Conservation (phyloP, 2,329 filamentous ascomycete genomes). For the Aaosphaeria arxii region DNA sequence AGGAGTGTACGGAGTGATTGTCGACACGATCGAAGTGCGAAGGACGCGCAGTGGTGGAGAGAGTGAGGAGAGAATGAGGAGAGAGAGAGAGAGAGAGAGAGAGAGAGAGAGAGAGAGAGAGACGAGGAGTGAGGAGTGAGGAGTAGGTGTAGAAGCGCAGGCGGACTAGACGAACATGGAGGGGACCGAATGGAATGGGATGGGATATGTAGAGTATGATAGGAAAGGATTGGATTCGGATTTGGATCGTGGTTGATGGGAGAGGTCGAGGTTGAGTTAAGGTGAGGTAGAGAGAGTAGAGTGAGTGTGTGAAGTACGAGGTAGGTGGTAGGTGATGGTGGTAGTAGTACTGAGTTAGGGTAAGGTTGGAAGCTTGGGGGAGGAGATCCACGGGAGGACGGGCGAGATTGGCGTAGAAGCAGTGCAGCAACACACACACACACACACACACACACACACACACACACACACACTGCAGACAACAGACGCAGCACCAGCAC, state of each 20-base stretch:
- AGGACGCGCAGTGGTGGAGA: background rate
- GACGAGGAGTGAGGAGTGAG: too few relatives aligned
- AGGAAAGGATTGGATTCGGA: background rate
- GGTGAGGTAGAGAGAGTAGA: constrained; percentile 8
- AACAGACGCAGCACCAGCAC: background rate
- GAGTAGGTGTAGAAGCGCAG: too few relatives aligned
- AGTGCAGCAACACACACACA: too few relatives aligned
- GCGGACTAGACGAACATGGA: constrained; percentile 27
- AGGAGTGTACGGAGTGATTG: background rate
- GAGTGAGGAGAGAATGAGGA: constrained; percentile 16
- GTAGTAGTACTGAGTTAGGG: constrained; percentile 11
- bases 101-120: constrained; percentile 11
- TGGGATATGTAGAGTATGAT: constrained; percentile 2
- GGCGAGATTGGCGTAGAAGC: constrained; percentile 1
- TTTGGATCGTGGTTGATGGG: background rate
- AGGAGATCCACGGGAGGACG: constrained; percentile 19
- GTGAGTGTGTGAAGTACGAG: constrained; percentile 4
- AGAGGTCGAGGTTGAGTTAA: constrained; percentile 16
- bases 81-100: constrained; percentile 9
- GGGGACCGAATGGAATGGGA: background rate
- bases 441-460: too few relatives aligned
- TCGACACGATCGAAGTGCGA: background rate
- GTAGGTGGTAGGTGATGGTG: constrained; percentile 18
- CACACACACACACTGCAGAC: too few relatives aligned
- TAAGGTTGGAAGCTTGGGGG: background rate